Base-by-base conservation (phyloP, 78 protist genomes). In the Mantamonas sphyraenae region DNA sequence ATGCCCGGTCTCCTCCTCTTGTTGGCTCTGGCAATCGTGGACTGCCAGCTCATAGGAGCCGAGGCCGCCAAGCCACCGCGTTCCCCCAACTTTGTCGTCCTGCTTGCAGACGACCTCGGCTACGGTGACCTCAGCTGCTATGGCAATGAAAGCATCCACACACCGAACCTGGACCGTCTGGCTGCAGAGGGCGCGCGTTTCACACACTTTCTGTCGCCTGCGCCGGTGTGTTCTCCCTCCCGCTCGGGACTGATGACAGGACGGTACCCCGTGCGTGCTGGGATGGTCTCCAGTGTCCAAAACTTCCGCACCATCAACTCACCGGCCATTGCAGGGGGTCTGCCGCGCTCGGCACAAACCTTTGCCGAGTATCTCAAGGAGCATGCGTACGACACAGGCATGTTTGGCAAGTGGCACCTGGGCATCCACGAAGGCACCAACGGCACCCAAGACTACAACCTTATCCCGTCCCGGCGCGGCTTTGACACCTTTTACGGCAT, bases 351-450 rank as follows among this genome's bases (percentile, higher is more conserved):
- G 20, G n/a, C 20, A 20, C 8, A 9, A 5, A 12, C n/a, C 26
- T n/a, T 9, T 20, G 3, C n/a, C 26, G 58, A 3, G 34, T 51
- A 9, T n/a, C 9, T 9, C 5, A 51, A 3, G 9, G n/a, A 20
- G 9, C 34, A 9, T 51, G 58, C 34, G 26, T 51, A 51, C 26
- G 3, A 17, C 58, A 51, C 3, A 3, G 58, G n/a, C 9, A 3
- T 51, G n/a, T 9, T 51, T 9, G 58, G 58, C 34, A 71, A 71
- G 64, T 71, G 76, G 76, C 76, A 71, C 40, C 38, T 71, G 35
- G 76, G 76, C 30, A n/a, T n/a, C n/a, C 47, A 56, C 34, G 74
- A 68, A n/a, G n/a, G n/a, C n/a, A n/a, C n/a, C n/a, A 8, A 34
- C 22, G 38, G n/a, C n/a, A n/a, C n/a, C n/a, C n/a, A n/a, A n/a